phyloP scores from a whole-genome alignment of 2,329 filamentous ascomycete genomes.

The Ceratocystis ficicola region DNA sequence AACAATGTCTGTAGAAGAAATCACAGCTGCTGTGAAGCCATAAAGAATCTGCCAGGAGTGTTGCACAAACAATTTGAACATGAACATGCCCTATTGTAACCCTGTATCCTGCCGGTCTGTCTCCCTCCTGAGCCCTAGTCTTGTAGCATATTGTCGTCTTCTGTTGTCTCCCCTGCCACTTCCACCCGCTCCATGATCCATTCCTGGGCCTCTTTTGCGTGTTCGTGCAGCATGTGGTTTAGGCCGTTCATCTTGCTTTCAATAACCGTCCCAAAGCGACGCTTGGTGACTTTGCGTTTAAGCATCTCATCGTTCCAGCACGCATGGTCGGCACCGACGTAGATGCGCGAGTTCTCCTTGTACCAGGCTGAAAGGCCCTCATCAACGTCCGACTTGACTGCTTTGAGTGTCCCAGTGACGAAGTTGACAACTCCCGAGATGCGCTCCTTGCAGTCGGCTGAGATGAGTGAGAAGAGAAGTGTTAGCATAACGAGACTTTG shows the following conservation, averaged over 20 bases:
- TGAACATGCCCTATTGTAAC: background rate
- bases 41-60: background rate
- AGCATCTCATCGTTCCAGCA: conserved; percentile 59
- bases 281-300: conserved; percentile 46
- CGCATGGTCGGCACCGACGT: conserved; percentile 60
- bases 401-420: conserved; percentile 62
- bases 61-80: background rate
- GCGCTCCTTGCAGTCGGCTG: conserved; percentile 49
- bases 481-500: conserved; percentile 22
- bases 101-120: background rate
- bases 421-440: conserved; percentile 70
- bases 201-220: conserved; percentile 39
- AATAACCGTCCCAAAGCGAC: conserved; percentile 47
- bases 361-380: conserved; percentile 70
- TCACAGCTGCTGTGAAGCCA: background rate
- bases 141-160: conserved; percentile 35
- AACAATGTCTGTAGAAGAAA: background rate
- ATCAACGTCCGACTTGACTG: conserved; percentile 68
- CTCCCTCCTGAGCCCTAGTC: background rate
- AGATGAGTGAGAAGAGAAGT: background rate
- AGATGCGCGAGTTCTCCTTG: conserved; percentile 66
- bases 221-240: conserved; percentile 45
- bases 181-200: conserved; percentile 39
- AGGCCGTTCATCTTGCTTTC: conserved; percentile 39
- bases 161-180: conserved; percentile 36